Evolutionary conservation across 2,329 filamentous ascomycete genomes (phyloP), one percentile per base, ranked within the genome.

Genomic region (Myriangium duriaei): DNA sequence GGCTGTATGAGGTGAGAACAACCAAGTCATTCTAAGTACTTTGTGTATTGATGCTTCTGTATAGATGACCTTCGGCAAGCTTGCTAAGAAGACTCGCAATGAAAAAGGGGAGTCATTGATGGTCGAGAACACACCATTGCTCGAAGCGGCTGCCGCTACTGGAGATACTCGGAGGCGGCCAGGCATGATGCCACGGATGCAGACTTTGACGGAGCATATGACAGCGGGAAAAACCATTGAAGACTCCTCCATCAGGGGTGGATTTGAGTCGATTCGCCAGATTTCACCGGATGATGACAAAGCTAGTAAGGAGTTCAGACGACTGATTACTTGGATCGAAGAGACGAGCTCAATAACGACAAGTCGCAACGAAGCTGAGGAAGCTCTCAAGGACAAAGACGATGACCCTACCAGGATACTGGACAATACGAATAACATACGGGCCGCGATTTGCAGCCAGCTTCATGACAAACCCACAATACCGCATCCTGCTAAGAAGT

Each of bases 361-460:
- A 12, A 34, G 40, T 16, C 32, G 40, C 30, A 34, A 39, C 14
- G 43, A 43, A 16, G 37, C 40, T 4, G 38, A 45, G 14, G 29
- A 31, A 17, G 13, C 11, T 4, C 11, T 60, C 11, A 50, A 52
- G 14, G 42, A 46, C 14, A 49, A 47, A 12, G 41, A 51, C 9
- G 50, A 49, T 9, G 54, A 58, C 11, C 51, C 50, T 13, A 53
- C 49, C 9, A 51, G 63, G 12, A 55, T 58, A 14, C 39, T 55
- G 1, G 56, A 61, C 5, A 59, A 67, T 44, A 53, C 54, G 19
- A 61, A 62, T 30, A 56, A 65, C 24, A 51, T 68, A 34, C 62
- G 68, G 11, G 68, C 68, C 26, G 67, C 67, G 11, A 61, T 71
- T 5, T 68, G 63, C 42, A 58, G 65, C 3, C 56, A 65, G 21